Base-by-base conservation (phyloP, 257 asterid genomes). In the Jacaranda mimosifolia region DNA sequence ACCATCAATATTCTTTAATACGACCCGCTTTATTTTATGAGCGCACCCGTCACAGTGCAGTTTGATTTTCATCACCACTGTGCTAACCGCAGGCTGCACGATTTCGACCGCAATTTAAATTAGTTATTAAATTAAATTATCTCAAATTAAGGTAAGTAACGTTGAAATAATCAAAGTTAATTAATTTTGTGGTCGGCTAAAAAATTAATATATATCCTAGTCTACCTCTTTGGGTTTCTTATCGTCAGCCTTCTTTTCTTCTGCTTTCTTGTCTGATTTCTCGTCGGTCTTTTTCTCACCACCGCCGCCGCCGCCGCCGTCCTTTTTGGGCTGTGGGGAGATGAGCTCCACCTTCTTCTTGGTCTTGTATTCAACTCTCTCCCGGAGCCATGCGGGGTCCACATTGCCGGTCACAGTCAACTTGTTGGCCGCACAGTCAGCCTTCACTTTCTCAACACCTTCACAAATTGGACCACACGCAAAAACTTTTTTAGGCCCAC, bases 31-130 rank as follows among this genome's bases (percentile, higher is more conserved):
- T 60, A 93, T 89, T 81, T 93, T 93, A 39, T 86, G 92, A 6
- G 96, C 97, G 72, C 98, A 93, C 68, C 97, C 98, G 65, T 93
- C 96, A 55, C 98, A 93, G 78, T 93, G 98, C 74, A 93, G 81
- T 71, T 62, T 84, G 81, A 91, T 89, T 87, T 90, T 91, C 87
- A 93, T 85, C 57, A 82, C 83, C 79, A 90, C 95, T 32, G 94
- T 89, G 68, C 83, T 87, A 68, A 80, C 86, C 73, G 82, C 87
- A 45, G 89, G 87, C 97, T 92, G 85, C 58, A 83, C 45, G 36
- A 49, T 59, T 40, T 72, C 21, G 40, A 78, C 40, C 49, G 8
- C 49, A 9, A 45, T 35, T 56, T 64, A 43, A 4, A 2, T 48
- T 43, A 72, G 68, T 52, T 13, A 68, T 53, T 19, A 68, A 82